Percentiles rank a stretch among this genome's conserved stretches.
These are phyloP conservation scores for Letharia lupina DNA, from an alignment of 495 filamentous ascomycete genomes.

Conservation along the genomic window DNA sequence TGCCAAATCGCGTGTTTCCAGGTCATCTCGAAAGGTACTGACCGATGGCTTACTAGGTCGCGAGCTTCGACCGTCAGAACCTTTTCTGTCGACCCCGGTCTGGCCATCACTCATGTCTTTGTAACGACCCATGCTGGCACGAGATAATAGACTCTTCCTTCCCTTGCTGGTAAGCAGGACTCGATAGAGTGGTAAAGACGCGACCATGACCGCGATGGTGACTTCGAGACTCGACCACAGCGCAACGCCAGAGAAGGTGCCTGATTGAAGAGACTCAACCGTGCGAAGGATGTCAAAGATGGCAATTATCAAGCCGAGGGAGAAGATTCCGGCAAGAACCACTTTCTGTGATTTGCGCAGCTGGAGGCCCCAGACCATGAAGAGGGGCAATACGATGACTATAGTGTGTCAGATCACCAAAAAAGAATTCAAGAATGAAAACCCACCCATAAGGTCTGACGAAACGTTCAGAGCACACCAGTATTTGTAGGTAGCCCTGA, in stretches of 20 bases:
- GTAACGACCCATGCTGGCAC: constrained; percentile 1
- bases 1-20: constrained; percentile 16
- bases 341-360: constrained; percentile 13
- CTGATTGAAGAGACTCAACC: constrained; percentile 17
- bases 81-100: constrained; percentile 2
- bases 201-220: constrained; percentile 20
- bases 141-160: constrained; percentile 8
- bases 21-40: constrained; percentile 12
- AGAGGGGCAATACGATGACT: constrained; percentile 18
- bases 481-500: constrained; percentile 19
- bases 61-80: constrained; percentile 1
- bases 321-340: constrained; percentile 13
- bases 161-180: constrained; percentile 14
- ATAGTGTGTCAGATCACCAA: background rate
- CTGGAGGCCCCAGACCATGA: constrained; percentile 18
- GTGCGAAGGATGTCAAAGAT: constrained; percentile 22
- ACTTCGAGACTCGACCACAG: constrained; percentile 20
- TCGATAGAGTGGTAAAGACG: constrained; percentile 16
- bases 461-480: constrained; percentile 21
- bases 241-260: constrained; percentile 15
- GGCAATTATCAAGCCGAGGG: constrained; percentile 14
- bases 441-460: constrained; percentile 14
- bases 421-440: background rate
- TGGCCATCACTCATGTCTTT: constrained; percentile 11
- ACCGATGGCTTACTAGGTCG: background rate